Percentiles rank a stretch among this genome's conserved stretches.
These are phyloP conservation scores for Xylaria polymorpha DNA, from an alignment of 2,329 filamentous ascomycete genomes.

Conservation along the genomic window DNA sequence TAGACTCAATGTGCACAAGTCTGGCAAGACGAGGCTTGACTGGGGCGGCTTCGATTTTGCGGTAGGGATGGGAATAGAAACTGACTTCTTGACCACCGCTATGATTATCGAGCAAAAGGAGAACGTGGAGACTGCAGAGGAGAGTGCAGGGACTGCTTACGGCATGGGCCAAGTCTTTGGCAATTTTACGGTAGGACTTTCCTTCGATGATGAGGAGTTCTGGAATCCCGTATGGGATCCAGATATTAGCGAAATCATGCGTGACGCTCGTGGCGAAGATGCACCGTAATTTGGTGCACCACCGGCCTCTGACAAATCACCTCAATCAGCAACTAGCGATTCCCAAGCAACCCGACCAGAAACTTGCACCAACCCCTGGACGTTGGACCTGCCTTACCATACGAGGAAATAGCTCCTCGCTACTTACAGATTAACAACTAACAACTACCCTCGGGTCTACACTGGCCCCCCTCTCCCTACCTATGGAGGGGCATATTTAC, in stretches of 20 bases:
- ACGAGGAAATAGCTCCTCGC: neutral
- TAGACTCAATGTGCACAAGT: conserved; percentile 69
- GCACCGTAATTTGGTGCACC: conserved; percentile 10
- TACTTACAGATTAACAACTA: neutral
- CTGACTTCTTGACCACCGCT: conserved; percentile 67
- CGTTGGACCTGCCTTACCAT: neutral
- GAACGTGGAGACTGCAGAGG: conserved; percentile 57
- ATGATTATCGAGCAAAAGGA: conserved; percentile 70
- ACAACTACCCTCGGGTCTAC: neutral
- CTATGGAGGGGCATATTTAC: neutral
- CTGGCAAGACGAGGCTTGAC: conserved; percentile 70
- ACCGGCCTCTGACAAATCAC: neutral
- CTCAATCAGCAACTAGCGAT: neutral
- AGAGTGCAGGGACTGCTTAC: conserved; percentile 61
- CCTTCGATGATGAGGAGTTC: conserved; percentile 68
- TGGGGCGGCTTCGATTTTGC: conserved; percentile 70
- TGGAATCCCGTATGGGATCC: conserved; percentile 68
- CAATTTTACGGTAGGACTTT: conserved; percentile 69
- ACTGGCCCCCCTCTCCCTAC: neutral
- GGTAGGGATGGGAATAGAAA: conserved; percentile 63
- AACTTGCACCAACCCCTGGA: neutral
- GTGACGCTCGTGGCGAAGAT: conserved; percentile 27
- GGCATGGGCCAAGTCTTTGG: conserved; percentile 73
- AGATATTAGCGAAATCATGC: conserved; percentile 51
- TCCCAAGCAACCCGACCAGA: neutral